Percentiles rank a stretch among this genome's conserved stretches.
These are phyloP conservation scores for Neofusicoccum umdonicola DNA, from an alignment of 2,329 filamentous ascomycete genomes.

Conservation along the genomic window DNA sequence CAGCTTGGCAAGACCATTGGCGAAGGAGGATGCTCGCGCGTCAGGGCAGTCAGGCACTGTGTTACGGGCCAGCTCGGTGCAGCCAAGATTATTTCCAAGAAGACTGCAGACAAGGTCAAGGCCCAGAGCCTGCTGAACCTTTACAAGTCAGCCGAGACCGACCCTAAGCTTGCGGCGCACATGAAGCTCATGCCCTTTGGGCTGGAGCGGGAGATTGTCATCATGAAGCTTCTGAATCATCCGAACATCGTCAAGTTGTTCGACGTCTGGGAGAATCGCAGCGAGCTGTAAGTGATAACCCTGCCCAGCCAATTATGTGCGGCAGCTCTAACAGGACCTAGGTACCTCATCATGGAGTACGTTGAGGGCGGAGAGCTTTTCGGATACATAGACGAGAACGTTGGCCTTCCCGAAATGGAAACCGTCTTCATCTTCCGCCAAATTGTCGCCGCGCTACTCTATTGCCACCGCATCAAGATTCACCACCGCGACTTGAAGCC, in stretches of 20 bases:
- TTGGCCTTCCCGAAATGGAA: slow-evolving; percentile 74
- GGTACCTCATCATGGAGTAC: slow-evolving; percentile 92
- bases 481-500: slow-evolving; percentile 96
- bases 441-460: slow-evolving; percentile 86
- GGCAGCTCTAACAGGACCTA: slow-evolving; percentile 41
- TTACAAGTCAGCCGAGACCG: slow-evolving; percentile 66
- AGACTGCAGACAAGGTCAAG: slow-evolving; percentile 72
- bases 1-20: slow-evolving; percentile 85
- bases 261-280: slow-evolving; percentile 96
- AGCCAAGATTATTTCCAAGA: slow-evolving; percentile 91
- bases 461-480: slow-evolving; percentile 92
- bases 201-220: slow-evolving; percentile 91
- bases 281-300: slow-evolving; percentile 71
- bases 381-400: slow-evolving; percentile 73
- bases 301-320: not conserved
- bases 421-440: slow-evolving; percentile 86
- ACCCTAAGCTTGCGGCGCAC: slow-evolving; percentile 52
- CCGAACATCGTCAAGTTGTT: slow-evolving; percentile 91
- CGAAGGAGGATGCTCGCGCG: slow-evolving; percentile 83
- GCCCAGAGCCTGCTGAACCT: slow-evolving; percentile 83
- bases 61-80: slow-evolving; percentile 78
- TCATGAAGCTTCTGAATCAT: slow-evolving; percentile 95
- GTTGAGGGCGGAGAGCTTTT: slow-evolving; percentile 84
- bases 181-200: slow-evolving; percentile 77
- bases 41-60: slow-evolving; percentile 79